Evolutionary conservation across 2,329 filamentous ascomycete species (phyloP).

Genomic region (Domatiomyces catenatus): DNA sequence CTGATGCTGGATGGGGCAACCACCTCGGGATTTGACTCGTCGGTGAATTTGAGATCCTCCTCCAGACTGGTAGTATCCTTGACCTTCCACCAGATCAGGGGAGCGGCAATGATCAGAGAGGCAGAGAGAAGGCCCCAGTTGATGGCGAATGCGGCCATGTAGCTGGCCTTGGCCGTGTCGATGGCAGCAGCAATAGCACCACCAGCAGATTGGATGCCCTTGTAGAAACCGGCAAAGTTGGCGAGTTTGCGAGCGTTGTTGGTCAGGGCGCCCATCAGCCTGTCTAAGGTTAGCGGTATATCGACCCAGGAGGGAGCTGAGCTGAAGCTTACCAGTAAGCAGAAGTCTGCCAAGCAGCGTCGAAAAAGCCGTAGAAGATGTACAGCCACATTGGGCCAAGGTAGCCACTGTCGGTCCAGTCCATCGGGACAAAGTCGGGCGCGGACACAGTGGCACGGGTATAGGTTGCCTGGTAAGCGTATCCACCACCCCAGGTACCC

Average conservation of each 20-base stretch:
- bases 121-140: conserved; percentile 55
- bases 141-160: conserved; percentile 50
- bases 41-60: conserved; percentile 65
- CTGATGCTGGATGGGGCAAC: neutral
- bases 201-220: conserved; percentile 65
- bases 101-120: conserved; percentile 56
- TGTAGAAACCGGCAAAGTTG: conserved; percentile 73
- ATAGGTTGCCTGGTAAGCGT: conserved; percentile 55
- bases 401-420: conserved; percentile 55
- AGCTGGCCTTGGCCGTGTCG: conserved; percentile 44
- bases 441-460: conserved; percentile 27
- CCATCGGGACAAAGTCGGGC: conserved; percentile 25
- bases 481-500: conserved; percentile 69
- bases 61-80: conserved; percentile 59
- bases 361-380: conserved; percentile 80
- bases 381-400: conserved; percentile 74
- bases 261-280: conserved; percentile 73
- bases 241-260: conserved; percentile 76
- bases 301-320: neutral
- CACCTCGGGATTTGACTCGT: conserved; percentile 64
- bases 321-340: conserved; percentile 57
- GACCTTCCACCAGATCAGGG: conserved; percentile 61
- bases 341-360: conserved; percentile 77
- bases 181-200: conserved; percentile 59
- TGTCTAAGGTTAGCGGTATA: too few species aligned